Conservation (phyloP, 352 stramenopile species). For the Pythium dissotocum region DNA sequence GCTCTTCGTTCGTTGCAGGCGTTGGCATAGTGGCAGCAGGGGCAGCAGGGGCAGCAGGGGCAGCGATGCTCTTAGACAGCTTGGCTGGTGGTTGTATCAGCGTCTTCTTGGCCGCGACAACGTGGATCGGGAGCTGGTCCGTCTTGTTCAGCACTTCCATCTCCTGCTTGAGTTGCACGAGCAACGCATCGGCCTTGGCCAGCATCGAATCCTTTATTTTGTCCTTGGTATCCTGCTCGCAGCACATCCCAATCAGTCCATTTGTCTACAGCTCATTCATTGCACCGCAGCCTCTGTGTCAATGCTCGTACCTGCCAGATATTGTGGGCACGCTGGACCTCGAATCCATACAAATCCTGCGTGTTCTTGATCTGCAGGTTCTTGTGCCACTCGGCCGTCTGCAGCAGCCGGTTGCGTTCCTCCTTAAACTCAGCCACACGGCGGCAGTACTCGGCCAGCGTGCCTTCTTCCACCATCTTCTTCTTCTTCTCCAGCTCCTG, state of each 20-base stretch:
- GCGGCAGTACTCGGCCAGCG: constrained; percentile 77
- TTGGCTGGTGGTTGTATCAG: constrained; percentile 9
- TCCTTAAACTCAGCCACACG: constrained; percentile 85
- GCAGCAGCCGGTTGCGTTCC: constrained; percentile 68
- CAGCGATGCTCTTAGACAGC: background rate
- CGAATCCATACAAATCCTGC: constrained; percentile 76
- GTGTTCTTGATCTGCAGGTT: constrained; percentile 85
- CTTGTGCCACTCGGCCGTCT: constrained; percentile 79
- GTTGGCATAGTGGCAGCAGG: background rate
- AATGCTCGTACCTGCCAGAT: constrained; percentile 43
- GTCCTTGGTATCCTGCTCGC: constrained; percentile 48
- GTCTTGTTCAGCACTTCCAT: constrained; percentile 42
- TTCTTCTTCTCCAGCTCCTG: constrained; percentile 81
- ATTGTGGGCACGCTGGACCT: constrained; percentile 69
- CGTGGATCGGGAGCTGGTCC: constrained; percentile 25
- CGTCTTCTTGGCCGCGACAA: constrained; percentile 21
- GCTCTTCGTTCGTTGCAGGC: background rate
- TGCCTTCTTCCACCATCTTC: constrained; percentile 83
- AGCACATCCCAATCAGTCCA: background rate
- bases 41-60: background rate
- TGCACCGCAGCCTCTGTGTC: background rate
- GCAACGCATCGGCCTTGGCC: constrained; percentile 43
- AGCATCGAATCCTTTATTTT: constrained; percentile 59
- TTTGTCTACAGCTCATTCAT: too few species aligned
- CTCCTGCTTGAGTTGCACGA: constrained; percentile 48